Conservation (phyloP, 1,139 yeast genomes). For the Nakaseomyces kungkrabaensis region DNA sequence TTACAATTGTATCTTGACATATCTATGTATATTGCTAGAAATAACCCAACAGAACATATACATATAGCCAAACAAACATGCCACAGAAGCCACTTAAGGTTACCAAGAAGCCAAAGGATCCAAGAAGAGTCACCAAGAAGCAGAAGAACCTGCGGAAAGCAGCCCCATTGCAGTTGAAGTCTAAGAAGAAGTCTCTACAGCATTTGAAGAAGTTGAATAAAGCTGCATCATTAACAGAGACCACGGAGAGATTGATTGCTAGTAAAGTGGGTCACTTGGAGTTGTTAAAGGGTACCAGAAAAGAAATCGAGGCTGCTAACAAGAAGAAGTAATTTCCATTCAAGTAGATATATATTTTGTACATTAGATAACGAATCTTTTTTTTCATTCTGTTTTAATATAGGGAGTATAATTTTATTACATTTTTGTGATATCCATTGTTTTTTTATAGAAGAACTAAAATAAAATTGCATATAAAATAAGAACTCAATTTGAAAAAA, state of each 20-base stretch:
- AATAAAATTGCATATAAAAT: no score
- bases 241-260: constrained; percentile 79
- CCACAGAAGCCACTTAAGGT: constrained; percentile 34
- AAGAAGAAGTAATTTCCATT: constrained; percentile 32
- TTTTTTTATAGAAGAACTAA: no score
- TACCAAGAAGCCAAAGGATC: constrained; percentile 31
- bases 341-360: neutral
- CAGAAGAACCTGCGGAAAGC: constrained; percentile 56
- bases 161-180: constrained; percentile 62
- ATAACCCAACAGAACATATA: neutral
- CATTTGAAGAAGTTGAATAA: constrained; percentile 53
- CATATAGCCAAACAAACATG: constrained; percentile 17
- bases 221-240: constrained; percentile 49
- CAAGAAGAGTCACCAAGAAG: constrained; percentile 34
- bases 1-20: neutral
- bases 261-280: constrained; percentile 94
- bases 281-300: constrained; percentile 81
- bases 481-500: no score
- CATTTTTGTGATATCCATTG: no score
- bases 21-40: neutral
- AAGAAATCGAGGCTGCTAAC: constrained; percentile 45
- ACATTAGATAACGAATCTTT: neutral
- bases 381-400: neutral
- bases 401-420: neutral
- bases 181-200: constrained; percentile 44